phyloP scores from a whole-genome alignment of 305 asterid genomes.

The Fraxinus ornus region DNA sequence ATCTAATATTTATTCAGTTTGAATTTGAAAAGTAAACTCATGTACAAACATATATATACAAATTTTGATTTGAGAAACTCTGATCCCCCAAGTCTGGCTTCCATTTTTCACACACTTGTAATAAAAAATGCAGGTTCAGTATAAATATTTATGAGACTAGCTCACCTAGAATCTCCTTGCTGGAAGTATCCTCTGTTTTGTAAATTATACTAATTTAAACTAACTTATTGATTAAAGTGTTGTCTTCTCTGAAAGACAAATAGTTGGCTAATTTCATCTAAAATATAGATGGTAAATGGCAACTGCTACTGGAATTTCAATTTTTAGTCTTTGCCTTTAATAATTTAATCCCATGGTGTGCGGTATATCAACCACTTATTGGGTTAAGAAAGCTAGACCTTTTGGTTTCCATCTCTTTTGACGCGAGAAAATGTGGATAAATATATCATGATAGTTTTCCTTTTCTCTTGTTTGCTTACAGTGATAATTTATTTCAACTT shows the following conservation, averaged over 20 bases:
- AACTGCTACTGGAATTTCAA: neutral
- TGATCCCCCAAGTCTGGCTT: neutral
- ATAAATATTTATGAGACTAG: neutral
- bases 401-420: neutral
- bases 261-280: neutral
- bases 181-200: neutral
- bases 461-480: neutral
- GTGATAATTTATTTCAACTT: neutral
- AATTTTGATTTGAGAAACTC: neutral
- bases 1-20: neutral
- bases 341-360: neutral
- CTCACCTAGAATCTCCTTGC: neutral
- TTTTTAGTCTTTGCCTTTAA: neutral
- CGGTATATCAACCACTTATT: neutral
- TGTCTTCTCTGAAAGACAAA: neutral
- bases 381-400: neutral
- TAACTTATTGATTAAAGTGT: neutral
- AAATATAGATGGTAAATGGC: neutral
- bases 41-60: no score
- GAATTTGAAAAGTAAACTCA: no score
- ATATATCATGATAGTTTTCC: neutral
- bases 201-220: neutral
- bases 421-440: neutral
- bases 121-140: neutral
- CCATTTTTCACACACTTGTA: neutral